Evolutionary conservation across 306 rosid species (phyloP), one percentile per base, ranked within the genome.

Genomic region (Cercis canadensis): DNA sequence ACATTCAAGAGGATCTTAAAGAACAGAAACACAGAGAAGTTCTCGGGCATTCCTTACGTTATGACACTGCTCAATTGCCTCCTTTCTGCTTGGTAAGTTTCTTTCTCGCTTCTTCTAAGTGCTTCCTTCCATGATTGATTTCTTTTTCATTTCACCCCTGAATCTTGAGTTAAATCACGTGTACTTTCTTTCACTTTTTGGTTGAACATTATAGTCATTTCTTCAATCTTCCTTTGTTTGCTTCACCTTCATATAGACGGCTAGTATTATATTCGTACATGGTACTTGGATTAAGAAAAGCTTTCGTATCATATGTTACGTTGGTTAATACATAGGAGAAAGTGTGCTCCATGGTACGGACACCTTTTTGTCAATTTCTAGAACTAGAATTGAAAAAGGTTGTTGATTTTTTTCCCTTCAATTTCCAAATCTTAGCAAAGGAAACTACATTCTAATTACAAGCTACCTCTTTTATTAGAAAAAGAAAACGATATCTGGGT

Each of bases 1-100:
- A 94, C 99, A 46, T 94, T 91, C 82, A 87, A 66, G 87, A 87
- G 99, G 69, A 81, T 94, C 59, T 9, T 94, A 11, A 24, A 5
- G 76, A 80, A 84, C 52, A 86, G 41, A 59, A 69, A 81, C 33
- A 91, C 97, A 33, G 96, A 94, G 79, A 73, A 81, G 19, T 94
- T 94, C 72, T 94, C 99, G 0, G 97, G 99, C 77, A 50, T 94
- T 83, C 99, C 99, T 14, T 94, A 94, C 57, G 90, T 77, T 10
- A 94, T 94, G 99, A 87, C 97, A 50, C 44, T 86, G 66, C 90
- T 94, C 65, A 94, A 94, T 64, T 86, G 92, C 73, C 96, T 94
- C 44, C 96, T 94, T 52, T 91, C 97, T 0, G 91, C 96, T 24
- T 94, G 99, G 99, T 90, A 79, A 21, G 29, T 58, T 62, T 53